phyloP scores from a whole-genome alignment of 2,329 filamentous ascomycete species.

The Botryotinia globosa region DNA sequence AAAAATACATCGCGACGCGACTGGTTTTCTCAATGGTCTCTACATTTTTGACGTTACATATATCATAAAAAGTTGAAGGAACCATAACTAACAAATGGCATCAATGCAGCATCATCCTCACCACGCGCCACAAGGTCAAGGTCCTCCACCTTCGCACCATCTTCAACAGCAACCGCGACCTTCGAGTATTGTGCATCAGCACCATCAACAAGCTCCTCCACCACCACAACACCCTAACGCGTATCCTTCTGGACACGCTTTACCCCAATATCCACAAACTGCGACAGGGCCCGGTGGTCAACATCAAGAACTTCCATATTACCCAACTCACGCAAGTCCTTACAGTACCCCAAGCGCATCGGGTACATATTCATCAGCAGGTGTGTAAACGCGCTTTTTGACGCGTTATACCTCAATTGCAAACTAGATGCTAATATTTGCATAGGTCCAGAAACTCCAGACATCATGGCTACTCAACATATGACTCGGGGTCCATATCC shows the following conservation, averaged over 20 bases:
- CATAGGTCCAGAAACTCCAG: constrained; percentile 52
- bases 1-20: constrained; percentile 38
- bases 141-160: constrained; percentile 59
- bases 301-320: constrained; percentile 71
- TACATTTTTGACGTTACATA: constrained; percentile 34
- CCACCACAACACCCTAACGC: constrained; percentile 59
- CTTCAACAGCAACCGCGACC: constrained; percentile 66
- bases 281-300: constrained; percentile 61
- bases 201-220: constrained; percentile 62
- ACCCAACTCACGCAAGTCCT: constrained; percentile 74
- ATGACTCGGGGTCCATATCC: constrained; percentile 74
- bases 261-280: constrained; percentile 66
- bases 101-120: constrained; percentile 69
- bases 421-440: constrained; percentile 24
- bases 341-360: constrained; percentile 81
- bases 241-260: constrained; percentile 66
- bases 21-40: constrained; percentile 38
- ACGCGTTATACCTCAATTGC: constrained; percentile 23
- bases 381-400: constrained; percentile 47
- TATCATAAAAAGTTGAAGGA: constrained; percentile 25
- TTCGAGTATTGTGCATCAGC: constrained; percentile 68
- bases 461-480: constrained; percentile 65
- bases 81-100: constrained; percentile 33
- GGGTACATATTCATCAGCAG: constrained; percentile 82
- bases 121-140: constrained; percentile 64